Base-by-base conservation (phyloP, 2,329 filamentous ascomycete species). In the Teratosphaeriaceae sp. region DNA sequence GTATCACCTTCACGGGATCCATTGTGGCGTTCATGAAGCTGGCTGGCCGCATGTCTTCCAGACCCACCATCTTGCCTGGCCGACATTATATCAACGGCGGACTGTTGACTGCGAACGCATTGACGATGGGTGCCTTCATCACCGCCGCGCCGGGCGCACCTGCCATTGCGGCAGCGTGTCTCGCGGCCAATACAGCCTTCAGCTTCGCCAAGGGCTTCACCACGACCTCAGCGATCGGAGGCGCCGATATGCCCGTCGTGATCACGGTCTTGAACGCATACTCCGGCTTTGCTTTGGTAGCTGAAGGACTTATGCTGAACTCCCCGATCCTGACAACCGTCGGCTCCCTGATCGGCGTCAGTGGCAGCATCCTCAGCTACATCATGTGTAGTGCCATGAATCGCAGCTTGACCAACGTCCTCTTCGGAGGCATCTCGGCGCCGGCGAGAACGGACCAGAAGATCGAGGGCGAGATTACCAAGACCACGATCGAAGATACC, bases 311-410 rank as follows among this genome's bases (percentile, higher is more conserved):
- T 62, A 95, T 95, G 88, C 72, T 95, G 12, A 82, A 92, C 53
- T 94, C 94, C 46, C 80, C 88, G 0, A 73, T 95, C 1, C 72
- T 95, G 1, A 94, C 87, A 0, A 88, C 84, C 0, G 84, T 94
- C 2, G 88, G 88, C 2, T 86, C 87, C 0, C 71, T 95, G 2
- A 95, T 95, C 33, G 88, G 88, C 34, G 86, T 92, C 1, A 89
- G 84, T 11, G 88, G 88, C 42, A 92, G 85, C 0, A 94, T 94
- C 49, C 76, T 95, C 5, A 92, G 86, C 0, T 90, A 90, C 63
- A 85, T 92, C 53, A 79, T 80, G 76, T 95, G 88, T 52, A 82
- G 89, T 3, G 88, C 87, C 15, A 95, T 95, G 88, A 95, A 95
- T 52, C 78, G 88, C 11, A 88, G 84, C 0, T 72, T 94, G n/a